Base-by-base conservation (phyloP, 164 flowering plant genomes). In the Aristolochia fimbriata region DNA sequence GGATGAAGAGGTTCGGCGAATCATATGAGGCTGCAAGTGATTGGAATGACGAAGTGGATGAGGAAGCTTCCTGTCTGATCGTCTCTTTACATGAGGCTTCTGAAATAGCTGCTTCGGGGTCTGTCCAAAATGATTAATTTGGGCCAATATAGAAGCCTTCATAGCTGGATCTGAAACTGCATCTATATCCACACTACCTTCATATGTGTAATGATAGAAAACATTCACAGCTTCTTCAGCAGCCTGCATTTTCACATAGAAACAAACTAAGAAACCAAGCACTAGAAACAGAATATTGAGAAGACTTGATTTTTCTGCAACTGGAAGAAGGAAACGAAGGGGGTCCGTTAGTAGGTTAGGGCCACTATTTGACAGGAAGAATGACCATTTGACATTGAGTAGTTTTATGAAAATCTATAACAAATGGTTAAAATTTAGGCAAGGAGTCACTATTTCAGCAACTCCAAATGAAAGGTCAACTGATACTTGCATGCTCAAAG, bases 111-210 rank as follows among this genome's bases (percentile, higher is more conserved):
- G 97, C 73, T 91, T 91, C 1, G 99, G 99, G 15, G 97, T 94
- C 76, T 94, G 97, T 22, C 99, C 99, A 71, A 94, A 94, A 75
- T 94, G 97, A 65, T 94, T 94, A 47, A 94, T 94, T 62, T 94
- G 99, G 15, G 99, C 99, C 27, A 94, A 76, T 71, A 94, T 91
- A 51, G 99, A 86, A n/a, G 97, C 95, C 71, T 94, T 94, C 97
- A 94, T 81, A 41, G 96, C 88, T 65, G 99, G 93, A 73, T 94
- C 99, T 31, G 85, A 76, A 46, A 94, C 93, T 1, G 96, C 77
- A 73, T 94, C 99, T 51, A 94, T 91, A 67, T 94, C 99, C 67
- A 94, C 99, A 62, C 82, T 94, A 48, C 99, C 99, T 75, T 94
- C 99, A 57, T 94, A 94, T 47, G 99, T 94, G 67, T 94, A 94